Base-by-base conservation (phyloP, 1,284 basidiomycete genomes). In the Cutaneotrichosporon sp. region DNA sequence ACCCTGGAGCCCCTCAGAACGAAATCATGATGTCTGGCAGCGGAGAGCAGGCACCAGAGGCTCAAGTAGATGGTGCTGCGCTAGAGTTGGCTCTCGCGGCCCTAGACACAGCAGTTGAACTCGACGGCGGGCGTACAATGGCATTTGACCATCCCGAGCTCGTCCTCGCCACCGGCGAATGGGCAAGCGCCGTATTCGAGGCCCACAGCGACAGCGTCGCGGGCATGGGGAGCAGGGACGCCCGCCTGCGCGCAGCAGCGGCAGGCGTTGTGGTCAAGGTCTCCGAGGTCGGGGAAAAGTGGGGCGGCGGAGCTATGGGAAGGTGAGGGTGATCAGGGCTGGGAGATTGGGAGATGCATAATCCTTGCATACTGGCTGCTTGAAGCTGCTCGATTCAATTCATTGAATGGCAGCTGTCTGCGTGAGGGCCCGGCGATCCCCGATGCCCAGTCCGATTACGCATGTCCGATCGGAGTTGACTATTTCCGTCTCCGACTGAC, bases 251-350 rank as follows among this genome's bases (percentile, higher is more conserved):
- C 57, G 85, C 87, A 58, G 87, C 87, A 0, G 87, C 89, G 2
- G 91, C 91, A 0, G 91, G 90, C 0, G 88, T 94, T 0, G 78
- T 93, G 40, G 81, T 96, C 32, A 90, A 91, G 73, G 84, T 91
- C 4, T 88, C 91, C 57, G 88, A 90, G 71, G 81, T 95, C 7
- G 85, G 85, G 10, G 87, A 87, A 53, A 86, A 83, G 73, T 94
- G 91, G 90, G 84, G 86, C n/a, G 47, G 36, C 11, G 55, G 55
- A 13, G 31, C 14, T 16, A 49, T 42, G 40, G 40, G 40, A 9
- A 46, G 42, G 18, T 46, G 42, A 46, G 42, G 18, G 5, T 36
- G 18, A 46, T 40, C 38, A 14, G 38, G 10, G 9, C 26, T 26
- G 26, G 26, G 26, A 26, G 38, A 49, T 22, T 11, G 16, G 11